phyloP scores from a whole-genome alignment of 257 asterid species.

The Gentiana macrophylla region DNA sequence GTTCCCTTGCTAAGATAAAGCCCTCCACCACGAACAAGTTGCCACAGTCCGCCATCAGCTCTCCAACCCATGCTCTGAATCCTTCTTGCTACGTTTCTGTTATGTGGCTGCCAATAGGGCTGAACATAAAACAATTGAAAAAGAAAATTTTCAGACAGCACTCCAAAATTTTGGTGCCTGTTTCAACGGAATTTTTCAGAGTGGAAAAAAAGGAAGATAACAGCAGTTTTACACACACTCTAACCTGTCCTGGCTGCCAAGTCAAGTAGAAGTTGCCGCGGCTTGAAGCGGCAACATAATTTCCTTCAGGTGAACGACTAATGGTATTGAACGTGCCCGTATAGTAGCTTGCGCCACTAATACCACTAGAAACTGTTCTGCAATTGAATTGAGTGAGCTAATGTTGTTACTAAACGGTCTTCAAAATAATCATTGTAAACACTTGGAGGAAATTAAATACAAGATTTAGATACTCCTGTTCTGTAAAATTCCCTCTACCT shows the following conservation, averaged over 20 bases:
- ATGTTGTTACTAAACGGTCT: slow-evolving; percentile 10
- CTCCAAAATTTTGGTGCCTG: neutral
- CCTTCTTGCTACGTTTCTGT: slow-evolving; percentile 89
- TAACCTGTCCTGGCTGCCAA: slow-evolving; percentile 99
- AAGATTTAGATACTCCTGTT: neutral
- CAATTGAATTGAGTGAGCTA: slow-evolving; percentile 32
- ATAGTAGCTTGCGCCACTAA: slow-evolving; percentile 98
- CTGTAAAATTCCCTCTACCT: too few relatives aligned
- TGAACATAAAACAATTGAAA: slow-evolving; percentile 17
- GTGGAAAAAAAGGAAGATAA: neutral
- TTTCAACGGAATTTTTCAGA: neutral
- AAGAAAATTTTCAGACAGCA: slow-evolving; percentile 1
- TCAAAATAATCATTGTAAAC: neutral
- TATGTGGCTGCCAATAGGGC: slow-evolving; percentile 98
- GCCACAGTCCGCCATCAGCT: slow-evolving; percentile 99
- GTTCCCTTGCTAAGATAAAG: slow-evolving; percentile 92
- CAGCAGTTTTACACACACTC: slow-evolving; percentile 3
- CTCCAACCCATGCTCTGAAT: slow-evolving; percentile 99
- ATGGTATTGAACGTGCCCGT: slow-evolving; percentile 91
- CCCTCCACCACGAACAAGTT: slow-evolving; percentile 96
- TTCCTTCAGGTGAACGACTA: slow-evolving; percentile 93
- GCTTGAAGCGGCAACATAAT: slow-evolving; percentile 96
- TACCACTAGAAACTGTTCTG: slow-evolving; percentile 99
- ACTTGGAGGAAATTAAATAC: too few relatives aligned
- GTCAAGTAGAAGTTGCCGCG: slow-evolving; percentile 98